Conservation (phyloP, 345 rosid genomes). For the Trapa bicornis region DNA sequence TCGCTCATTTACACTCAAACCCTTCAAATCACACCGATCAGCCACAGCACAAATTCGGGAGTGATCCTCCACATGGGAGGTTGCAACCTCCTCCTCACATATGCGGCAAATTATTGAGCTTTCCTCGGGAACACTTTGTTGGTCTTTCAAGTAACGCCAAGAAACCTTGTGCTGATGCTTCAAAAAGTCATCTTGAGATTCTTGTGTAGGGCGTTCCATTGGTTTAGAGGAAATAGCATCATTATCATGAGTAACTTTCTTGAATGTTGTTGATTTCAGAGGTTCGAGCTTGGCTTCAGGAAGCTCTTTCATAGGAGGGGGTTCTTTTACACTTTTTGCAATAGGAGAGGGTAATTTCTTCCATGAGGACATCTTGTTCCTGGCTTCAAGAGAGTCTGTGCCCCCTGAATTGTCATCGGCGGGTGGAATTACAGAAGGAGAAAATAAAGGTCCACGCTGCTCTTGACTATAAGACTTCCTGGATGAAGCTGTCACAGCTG, state of each 20-base stretch:
- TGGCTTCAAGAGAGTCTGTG: conserved; percentile 48
- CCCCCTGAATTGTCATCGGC: conserved; percentile 29
- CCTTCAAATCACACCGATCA: conserved; percentile 88
- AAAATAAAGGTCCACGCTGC: conserved; percentile 25
- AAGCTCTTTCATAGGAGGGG: conserved; percentile 35
- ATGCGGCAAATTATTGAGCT: conserved; percentile 92
- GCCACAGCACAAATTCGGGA: conserved; percentile 90
- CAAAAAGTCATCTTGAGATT: conserved; percentile 41
- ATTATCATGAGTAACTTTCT: conserved; percentile 31
- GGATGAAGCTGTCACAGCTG: conserved; percentile 33
- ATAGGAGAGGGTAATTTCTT: conserved; percentile 81
- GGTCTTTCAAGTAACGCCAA: conserved; percentile 98
- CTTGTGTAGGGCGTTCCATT: conserved; percentile 44
- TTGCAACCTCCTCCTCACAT: conserved; percentile 95
- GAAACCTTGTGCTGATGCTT: conserved; percentile 83
- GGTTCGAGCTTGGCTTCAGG: conserved; percentile 43
- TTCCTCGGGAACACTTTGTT: conserved; percentile 53
- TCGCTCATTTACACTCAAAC: conserved; percentile 80
- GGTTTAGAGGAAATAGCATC: conserved; percentile 26
- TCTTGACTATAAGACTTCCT: conserved; percentile 93
- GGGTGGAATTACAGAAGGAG: neutral
- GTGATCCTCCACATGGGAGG: conserved; percentile 86
- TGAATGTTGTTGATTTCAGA: conserved; percentile 20
- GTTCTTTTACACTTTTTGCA: conserved; percentile 45
- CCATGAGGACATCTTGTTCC: conserved; percentile 86